These are phyloP conservation scores for Penicillium sp. DNA, from an alignment of 2,329 filamentous ascomycete genomes.

Conservation along the genomic window DNA sequence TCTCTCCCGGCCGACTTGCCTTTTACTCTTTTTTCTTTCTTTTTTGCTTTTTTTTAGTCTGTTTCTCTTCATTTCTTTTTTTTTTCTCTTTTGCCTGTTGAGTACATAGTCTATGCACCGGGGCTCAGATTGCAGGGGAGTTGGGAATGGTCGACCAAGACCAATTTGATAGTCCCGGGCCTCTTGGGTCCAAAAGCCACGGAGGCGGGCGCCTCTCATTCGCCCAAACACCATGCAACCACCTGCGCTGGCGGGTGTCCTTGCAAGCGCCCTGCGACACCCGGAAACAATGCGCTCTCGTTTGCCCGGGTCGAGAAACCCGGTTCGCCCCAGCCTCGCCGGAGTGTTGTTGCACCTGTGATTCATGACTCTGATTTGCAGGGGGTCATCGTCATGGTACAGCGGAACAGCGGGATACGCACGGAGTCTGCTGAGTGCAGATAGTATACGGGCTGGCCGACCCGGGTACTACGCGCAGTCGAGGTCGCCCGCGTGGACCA, in stretches of 20 bases:
- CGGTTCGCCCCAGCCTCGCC: constrained; percentile 4
- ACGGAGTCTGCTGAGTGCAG: no score
- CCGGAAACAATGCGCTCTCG: constrained; percentile 9
- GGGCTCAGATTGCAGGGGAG: no score
- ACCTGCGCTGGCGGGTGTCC: constrained; percentile 3
- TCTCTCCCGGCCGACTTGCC: no score
- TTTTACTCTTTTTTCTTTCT: not conserved
- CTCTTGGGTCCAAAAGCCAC: constrained; percentile 5
- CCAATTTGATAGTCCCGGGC: constrained; percentile 20
- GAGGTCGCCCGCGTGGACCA: no score
- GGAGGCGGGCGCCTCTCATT: constrained; percentile 12
- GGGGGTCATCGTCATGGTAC: no score
- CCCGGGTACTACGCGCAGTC: not conserved
- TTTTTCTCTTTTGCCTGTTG: constrained; percentile 4
- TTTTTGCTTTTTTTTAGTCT: constrained; percentile 1
- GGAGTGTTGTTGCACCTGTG: constrained; percentile 17
- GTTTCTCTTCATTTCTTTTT: constrained; percentile 4
- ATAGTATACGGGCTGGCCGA: no score
- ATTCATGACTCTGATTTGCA: constrained; percentile 14
- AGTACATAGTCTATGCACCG: constrained; percentile 2
- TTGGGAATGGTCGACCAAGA: no score
- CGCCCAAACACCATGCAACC: constrained; percentile 14
- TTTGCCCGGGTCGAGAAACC: not conserved
- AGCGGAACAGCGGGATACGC: no score
- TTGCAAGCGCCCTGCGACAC: constrained; percentile 15